Evolutionary conservation across 176 grass and related monocot genomes (phyloP), one percentile per base, ranked within the genome.

Genomic region (Saccharum officinarum): DNA sequence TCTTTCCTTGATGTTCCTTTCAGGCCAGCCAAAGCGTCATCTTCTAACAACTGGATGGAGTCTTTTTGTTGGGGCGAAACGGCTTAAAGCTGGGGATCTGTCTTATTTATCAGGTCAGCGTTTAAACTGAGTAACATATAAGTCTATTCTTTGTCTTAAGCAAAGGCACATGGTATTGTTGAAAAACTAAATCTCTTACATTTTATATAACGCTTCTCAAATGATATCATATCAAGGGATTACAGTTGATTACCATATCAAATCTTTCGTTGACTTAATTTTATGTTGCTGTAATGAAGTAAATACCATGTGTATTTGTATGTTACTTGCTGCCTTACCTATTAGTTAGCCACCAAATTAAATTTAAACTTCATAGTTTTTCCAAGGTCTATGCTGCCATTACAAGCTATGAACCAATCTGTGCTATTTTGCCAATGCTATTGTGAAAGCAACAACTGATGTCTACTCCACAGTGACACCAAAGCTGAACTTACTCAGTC

Each of bases 1-100:
- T 44, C 22, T 79, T 69, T 14, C 34, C 71, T 65, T 87, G 6
- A 16, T 86, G 57, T 63, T 88, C 47, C 71, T 78, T 89, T 1
- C 88, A 99, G 97, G 97, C 30, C 97, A 97, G 54, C 97, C 97
- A 16, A 99, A 99, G 82, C 82, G 97, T 33, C 97, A 99, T 75
- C 97, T 99, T 91, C 83, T 99, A 83, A 99, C 97, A 77, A 99
- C 97, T 60, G 97, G 97, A 84, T 99, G 97, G 97, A 99, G 97
- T 57, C 89, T 97, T 33, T 99, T 99, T 88, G 97, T 97, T 60
- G 97, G 97, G n/a, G 84, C 97, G 30, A 99, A 99, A 80, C 71
- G 92, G 46, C 92, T 99, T 47, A 96, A 89, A 79, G 97, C 97
- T 67, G 97, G 97, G 37, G 97, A 99, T 94, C 94, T 39, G 97